Evolutionary conservation across 768 basidiomycete genomes (phyloP).

Genomic region (Stropharia rugosoannulata): DNA sequence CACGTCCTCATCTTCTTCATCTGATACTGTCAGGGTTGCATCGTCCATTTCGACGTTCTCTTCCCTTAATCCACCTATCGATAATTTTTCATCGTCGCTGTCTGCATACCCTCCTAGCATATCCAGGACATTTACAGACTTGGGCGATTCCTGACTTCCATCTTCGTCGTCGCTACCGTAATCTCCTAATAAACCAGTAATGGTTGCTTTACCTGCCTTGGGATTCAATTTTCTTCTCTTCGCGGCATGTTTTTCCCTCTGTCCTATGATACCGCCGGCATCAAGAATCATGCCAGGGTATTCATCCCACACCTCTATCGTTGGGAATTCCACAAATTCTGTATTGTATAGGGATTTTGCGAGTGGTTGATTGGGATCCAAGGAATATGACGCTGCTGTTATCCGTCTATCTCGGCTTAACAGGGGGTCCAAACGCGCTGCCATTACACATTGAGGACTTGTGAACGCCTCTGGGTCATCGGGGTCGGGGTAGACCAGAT

Average conservation of each 20-base stretch:
- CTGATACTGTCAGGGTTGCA: slow-evolving; percentile 28
- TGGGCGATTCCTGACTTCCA: slow-evolving; percentile 12
- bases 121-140: slow-evolving; percentile 32
- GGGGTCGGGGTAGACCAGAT: slow-evolving; percentile 49
- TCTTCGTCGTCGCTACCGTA: slow-evolving; percentile 51
- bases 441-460: slow-evolving; percentile 62
- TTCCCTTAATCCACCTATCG: background rate
- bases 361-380: slow-evolving; percentile 54
- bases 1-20: slow-evolving; percentile 32
- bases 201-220: slow-evolving; percentile 51
- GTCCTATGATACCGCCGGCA: slow-evolving; percentile 42
- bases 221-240: slow-evolving; percentile 61
- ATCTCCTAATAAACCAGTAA: slow-evolving; percentile 38
- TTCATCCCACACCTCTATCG: slow-evolving; percentile 74
- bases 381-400: slow-evolving; percentile 49
- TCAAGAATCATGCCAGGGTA: slow-evolving; percentile 66
- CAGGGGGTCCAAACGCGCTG: slow-evolving; percentile 39
- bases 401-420: slow-evolving; percentile 12
- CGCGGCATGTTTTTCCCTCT: slow-evolving; percentile 31
- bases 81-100: slow-evolving; percentile 40
- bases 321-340: slow-evolving; percentile 82
- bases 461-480: slow-evolving; percentile 57
- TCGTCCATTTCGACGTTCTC: slow-evolving; percentile 17
- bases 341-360: slow-evolving; percentile 50
- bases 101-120: slow-evolving; percentile 45